A percentile compares a stretch with the other conserved stretches of the same genome.
phyloP scores from a whole-genome alignment of 371 early-diverging fungal species.

The Mortierella sp. region DNA sequence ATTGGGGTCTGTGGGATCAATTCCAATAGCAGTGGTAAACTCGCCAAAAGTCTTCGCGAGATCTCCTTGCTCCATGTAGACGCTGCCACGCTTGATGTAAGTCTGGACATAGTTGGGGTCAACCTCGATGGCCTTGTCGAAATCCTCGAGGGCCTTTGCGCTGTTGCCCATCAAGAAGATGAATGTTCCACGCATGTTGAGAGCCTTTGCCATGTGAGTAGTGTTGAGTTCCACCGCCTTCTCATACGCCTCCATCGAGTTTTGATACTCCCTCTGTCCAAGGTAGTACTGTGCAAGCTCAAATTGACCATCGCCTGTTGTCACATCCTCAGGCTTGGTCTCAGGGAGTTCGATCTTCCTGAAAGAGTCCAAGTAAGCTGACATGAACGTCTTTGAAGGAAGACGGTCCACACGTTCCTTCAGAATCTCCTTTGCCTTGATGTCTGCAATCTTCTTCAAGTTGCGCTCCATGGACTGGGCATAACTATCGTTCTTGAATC shows the following conservation, averaged over 20 bases:
- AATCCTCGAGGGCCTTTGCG: conserved; percentile 73
- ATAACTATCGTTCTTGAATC: conserved; percentile 87
- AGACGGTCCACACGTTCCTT: conserved; percentile 72
- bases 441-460: conserved; percentile 83
- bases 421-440: conserved; percentile 82
- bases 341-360: conserved; percentile 59
- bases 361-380: conserved; percentile 92
- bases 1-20: conserved; percentile 78
- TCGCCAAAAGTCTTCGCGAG: conserved; percentile 70
- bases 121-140: conserved; percentile 83
- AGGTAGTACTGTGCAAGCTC: conserved; percentile 52
- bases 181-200: conserved; percentile 90
- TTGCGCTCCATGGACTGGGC: conserved; percentile 90
- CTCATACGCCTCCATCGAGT: conserved; percentile 74
- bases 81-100: conserved; percentile 88
- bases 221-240: conserved; percentile 74
- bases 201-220: conserved; percentile 67
- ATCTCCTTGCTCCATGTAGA: conserved; percentile 88
- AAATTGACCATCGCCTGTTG: conserved; percentile 58
- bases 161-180: conserved; percentile 88
- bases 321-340: conserved; percentile 39
- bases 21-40: conserved; percentile 76
- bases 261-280: conserved; percentile 66
- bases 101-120: conserved; percentile 86
- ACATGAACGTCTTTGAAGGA: conserved; percentile 92